A percentile compares a stretch with the other conserved stretches of the same genome.
These are phyloP conservation scores for Plectosphaerella cucumerina DNA, from an alignment of 2,329 filamentous ascomycete genomes.

Conservation along the genomic window DNA sequence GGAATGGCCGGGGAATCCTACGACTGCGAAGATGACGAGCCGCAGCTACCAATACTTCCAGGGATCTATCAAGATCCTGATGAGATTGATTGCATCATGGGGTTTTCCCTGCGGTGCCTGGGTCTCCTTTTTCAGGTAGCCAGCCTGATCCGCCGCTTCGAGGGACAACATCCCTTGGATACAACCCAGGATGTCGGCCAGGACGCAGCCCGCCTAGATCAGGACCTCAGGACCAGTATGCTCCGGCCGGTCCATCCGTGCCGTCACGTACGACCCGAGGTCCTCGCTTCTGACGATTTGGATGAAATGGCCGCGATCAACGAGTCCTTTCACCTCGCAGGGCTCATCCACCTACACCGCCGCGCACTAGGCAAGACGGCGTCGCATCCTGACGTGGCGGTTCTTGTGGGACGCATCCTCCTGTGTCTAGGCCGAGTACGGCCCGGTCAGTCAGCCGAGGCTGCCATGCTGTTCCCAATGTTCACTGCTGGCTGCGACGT, in stretches of 20 bases:
- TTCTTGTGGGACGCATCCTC: slow-evolving; percentile 60
- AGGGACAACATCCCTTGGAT: slow-evolving; percentile 57
- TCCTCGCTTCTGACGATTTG: slow-evolving; percentile 50
- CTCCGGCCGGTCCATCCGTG: slow-evolving; percentile 34
- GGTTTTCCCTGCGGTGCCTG: slow-evolving; percentile 70
- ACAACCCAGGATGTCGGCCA: slow-evolving; percentile 47
- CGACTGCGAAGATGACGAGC: slow-evolving; percentile 26
- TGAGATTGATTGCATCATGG: slow-evolving; percentile 77
- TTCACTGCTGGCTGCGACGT: slow-evolving; percentile 80
- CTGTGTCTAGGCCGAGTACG: slow-evolving; percentile 58
- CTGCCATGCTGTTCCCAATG: slow-evolving; percentile 73
- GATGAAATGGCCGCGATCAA: slow-evolving; percentile 69
- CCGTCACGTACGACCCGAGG: slow-evolving; percentile 41
- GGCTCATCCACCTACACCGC: slow-evolving; percentile 69
- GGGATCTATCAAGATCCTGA: slow-evolving; percentile 49
- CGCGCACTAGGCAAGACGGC: slow-evolving; percentile 63
- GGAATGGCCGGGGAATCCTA: slow-evolving; percentile 32
- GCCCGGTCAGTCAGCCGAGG: slow-evolving; percentile 66
- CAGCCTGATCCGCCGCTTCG: slow-evolving; percentile 65
- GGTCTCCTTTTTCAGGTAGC: slow-evolving; percentile 69
- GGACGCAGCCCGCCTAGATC: slow-evolving; percentile 56
- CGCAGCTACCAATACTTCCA: slow-evolving; percentile 48
- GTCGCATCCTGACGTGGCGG: slow-evolving; percentile 56
- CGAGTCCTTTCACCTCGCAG: slow-evolving; percentile 75
- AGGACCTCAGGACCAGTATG: slow-evolving; percentile 57